phyloP scores from a whole-genome alignment of 495 filamentous ascomycete genomes.

The Xylaria palmicola region DNA sequence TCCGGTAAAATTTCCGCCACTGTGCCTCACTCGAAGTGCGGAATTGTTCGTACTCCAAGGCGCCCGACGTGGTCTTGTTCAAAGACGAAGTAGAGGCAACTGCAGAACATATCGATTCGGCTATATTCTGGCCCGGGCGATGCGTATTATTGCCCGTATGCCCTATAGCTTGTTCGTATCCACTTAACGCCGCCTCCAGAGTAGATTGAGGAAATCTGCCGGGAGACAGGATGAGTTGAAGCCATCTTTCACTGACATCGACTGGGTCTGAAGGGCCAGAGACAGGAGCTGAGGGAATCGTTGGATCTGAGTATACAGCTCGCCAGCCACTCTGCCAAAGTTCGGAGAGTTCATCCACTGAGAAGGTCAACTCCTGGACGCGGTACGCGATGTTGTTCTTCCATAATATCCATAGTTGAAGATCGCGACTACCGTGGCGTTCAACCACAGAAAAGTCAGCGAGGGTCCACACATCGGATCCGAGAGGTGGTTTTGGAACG shows the following conservation, averaged over 20 bases:
- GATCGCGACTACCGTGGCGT: conserved; percentile 43
- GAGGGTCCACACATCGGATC: conserved; percentile 81
- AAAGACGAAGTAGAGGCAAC: conserved; percentile 64
- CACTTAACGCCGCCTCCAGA: conserved; percentile 75
- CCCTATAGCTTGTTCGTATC: conserved; percentile 66
- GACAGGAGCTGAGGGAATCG: conserved; percentile 53
- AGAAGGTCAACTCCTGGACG: conserved; percentile 56
- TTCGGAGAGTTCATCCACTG: conserved; percentile 35
- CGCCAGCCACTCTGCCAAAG: conserved; percentile 74
- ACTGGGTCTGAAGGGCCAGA: conserved; percentile 60
- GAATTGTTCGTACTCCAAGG: conserved; percentile 72
- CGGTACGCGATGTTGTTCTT: conserved; percentile 77
- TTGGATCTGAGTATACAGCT: conserved; percentile 63
- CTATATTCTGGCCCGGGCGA: conserved; percentile 53
- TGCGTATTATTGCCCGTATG: conserved; percentile 33
- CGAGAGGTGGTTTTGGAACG: conserved; percentile 64
- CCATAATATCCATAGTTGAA: conserved; percentile 82
- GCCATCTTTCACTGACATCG: conserved; percentile 65
- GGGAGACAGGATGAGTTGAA: conserved; percentile 76
- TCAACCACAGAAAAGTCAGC: conserved; percentile 71
- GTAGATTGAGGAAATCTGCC: conserved; percentile 72
- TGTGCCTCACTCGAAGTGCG: conserved; percentile 70
- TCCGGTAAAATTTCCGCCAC: conserved; percentile 86
- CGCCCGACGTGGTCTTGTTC: conserved; percentile 56
- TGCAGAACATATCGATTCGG: conserved; percentile 67